Percentiles rank a stretch among this genome's conserved stretches.
phyloP scores from a whole-genome alignment of 345 rosid genomes.

The Garcia nutans region DNA sequence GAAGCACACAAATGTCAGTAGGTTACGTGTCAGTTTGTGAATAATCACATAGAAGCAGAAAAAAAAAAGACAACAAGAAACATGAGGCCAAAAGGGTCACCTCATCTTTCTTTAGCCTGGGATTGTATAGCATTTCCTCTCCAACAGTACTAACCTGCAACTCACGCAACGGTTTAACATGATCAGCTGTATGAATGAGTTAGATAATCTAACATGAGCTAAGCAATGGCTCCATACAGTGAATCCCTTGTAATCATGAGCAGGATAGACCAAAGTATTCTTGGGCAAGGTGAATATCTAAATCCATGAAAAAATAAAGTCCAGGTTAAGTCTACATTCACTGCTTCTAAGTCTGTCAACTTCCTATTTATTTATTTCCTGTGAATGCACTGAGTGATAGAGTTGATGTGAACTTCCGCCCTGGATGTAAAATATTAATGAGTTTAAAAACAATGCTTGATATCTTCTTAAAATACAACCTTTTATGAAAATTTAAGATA shows the following conservation, averaged over 20 bases:
- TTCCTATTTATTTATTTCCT: constrained; percentile 35
- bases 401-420: constrained; percentile 88
- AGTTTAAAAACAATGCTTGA: not conserved
- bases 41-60: not conserved
- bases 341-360: not conserved
- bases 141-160: constrained; percentile 87
- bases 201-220: constrained; percentile 10
- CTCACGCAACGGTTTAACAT: constrained; percentile 10
- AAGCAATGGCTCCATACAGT: constrained; percentile 43
- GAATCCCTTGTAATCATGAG: constrained; percentile 93
- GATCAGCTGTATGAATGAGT: constrained; percentile 13
- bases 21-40: not conserved
- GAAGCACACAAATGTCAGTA: not conserved
- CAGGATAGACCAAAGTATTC: constrained; percentile 85
- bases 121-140: constrained; percentile 79
- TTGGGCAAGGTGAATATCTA: constrained; percentile 87
- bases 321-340: not conserved
- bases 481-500: not conserved
- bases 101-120: constrained; percentile 82
- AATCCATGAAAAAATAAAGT: constrained; percentile 9
- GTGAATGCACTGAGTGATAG: constrained; percentile 88
- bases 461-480: not conserved
- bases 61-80: not conserved
- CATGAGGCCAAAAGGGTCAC: constrained; percentile 26
- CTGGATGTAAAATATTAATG: constrained; percentile 33